A percentile compares a stretch with the other conserved stretches of the same genome.
These are phyloP conservation scores for Paraphoma sp. DNA, from an alignment of 2,329 filamentous ascomycete genomes.

Conservation along the genomic window DNA sequence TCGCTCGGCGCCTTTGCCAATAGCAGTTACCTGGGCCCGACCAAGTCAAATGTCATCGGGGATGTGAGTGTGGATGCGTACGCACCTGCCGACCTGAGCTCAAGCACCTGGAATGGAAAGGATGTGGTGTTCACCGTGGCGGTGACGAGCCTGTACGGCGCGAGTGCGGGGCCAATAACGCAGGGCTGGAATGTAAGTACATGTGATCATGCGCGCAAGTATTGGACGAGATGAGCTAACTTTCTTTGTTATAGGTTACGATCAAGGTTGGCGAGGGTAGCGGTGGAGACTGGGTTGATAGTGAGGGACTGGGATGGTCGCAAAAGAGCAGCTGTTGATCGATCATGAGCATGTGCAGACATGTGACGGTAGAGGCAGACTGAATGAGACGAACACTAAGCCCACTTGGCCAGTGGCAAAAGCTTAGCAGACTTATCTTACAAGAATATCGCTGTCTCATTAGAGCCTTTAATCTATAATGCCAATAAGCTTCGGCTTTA, in stretches of 20 bases:
- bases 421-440: too few relatives aligned
- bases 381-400: too few relatives aligned
- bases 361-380: too few relatives aligned
- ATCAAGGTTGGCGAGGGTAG: slow-evolving; percentile 22
- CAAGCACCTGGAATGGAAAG: slow-evolving; percentile 13
- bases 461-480: too few relatives aligned
- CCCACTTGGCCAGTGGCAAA: too few relatives aligned
- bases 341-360: not conserved
- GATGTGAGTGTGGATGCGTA: slow-evolving; percentile 31
- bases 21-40: slow-evolving; percentile 49
- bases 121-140: slow-evolving; percentile 26
- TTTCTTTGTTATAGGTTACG: slow-evolving; percentile 4
- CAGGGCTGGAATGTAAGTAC: slow-evolving; percentile 22
- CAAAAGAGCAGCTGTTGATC: slow-evolving; percentile 4
- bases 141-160: slow-evolving; percentile 38
- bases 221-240: not conserved
- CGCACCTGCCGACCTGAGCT: slow-evolving; percentile 12
- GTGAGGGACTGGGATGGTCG: slow-evolving; percentile 11
- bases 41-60: slow-evolving; percentile 28
- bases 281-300: slow-evolving; percentile 17
- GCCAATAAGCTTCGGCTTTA: too few relatives aligned
- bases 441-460: too few relatives aligned
- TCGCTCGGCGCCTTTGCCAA: slow-evolving; percentile 40
- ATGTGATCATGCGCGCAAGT: not conserved
- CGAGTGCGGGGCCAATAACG: slow-evolving; percentile 11